Evolutionary conservation across 2,329 filamentous ascomycete species (phyloP).

Genomic region (Cercospora canescens): DNA sequence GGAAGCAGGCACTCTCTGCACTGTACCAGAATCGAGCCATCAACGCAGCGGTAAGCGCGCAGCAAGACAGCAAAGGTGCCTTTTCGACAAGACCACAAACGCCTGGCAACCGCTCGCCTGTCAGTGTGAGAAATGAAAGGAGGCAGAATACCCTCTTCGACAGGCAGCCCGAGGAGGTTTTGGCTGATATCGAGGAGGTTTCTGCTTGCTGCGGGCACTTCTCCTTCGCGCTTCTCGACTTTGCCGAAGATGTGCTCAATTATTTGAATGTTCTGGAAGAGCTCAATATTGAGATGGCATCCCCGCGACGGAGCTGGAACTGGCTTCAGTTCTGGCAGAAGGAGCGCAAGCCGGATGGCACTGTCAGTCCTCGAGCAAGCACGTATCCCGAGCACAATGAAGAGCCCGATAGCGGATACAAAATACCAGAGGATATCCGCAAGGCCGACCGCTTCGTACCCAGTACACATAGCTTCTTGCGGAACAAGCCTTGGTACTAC

Average conservation of each 20-base stretch:
- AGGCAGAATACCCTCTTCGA: conserved; percentile 24
- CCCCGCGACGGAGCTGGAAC: conserved; percentile 67
- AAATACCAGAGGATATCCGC: conserved; percentile 32
- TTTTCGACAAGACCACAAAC: conserved; percentile 47
- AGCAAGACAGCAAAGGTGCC: conserved; percentile 62
- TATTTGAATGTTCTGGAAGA: conserved; percentile 86
- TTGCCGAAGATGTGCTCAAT: conserved; percentile 83
- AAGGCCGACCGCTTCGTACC: conserved; percentile 31
- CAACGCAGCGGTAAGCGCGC: conserved; percentile 39
- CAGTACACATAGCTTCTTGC: conserved; percentile 27
- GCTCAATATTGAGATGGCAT: conserved; percentile 66
- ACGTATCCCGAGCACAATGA: conserved; percentile 29
- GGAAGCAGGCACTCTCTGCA: conserved; percentile 72
- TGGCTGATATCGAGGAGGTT: conserved; percentile 95
- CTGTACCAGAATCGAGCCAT: conserved; percentile 83
- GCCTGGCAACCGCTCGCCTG: conserved; percentile 16
- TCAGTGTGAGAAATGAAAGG: conserved; percentile 7
- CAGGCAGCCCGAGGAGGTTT: conserved; percentile 58
- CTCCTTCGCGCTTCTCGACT: conserved; percentile 85
- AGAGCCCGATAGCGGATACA: conserved; percentile 23
- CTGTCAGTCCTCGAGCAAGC: conserved; percentile 17
- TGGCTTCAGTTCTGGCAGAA: conserved; percentile 79
- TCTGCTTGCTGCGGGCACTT: conserved; percentile 98
- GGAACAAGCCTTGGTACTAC: conserved; percentile 40
- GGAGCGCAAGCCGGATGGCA: conserved; percentile 4